Evolutionary conservation across 805 yeast species (phyloP), one percentile per base, ranked within the genome.

Genomic region (Suhomyces xylopsoci): DNA sequence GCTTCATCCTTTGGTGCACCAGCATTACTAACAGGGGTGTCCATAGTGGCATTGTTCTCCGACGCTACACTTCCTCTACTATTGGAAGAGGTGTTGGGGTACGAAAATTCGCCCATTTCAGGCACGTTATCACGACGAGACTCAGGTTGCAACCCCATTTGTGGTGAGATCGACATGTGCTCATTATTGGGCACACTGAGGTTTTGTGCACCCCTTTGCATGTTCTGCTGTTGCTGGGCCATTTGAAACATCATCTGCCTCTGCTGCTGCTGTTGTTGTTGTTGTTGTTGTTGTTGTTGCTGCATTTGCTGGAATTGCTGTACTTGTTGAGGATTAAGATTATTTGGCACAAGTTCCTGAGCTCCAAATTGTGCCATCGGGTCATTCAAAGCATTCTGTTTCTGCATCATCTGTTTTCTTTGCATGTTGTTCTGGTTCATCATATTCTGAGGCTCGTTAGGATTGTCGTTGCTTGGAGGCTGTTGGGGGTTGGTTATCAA

Each of bases 401-500:
- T 48, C 52, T 57, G 30, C 54, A 56, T 20, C 19, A 55, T 50
- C 34, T 66, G 59, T 56, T 59, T 45, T 59, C 63, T 49, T 40
- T 55, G 61, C 14, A 57, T 34, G 45, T 55, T 55, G 24, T 58
- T 54, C 36, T 54, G 60, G 48, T 52, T 55, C 41, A 52, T 59
- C 59, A 58, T 54, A 49, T 59, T 62, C 51, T 65, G 67, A 51
- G 63, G 62, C 19, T 65, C 68, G 40, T 52, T 58, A 17, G 62
- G 55, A 9, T 49, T 51, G 20, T 36, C 46, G 12, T 47, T 52
- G 17, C 12, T n/a, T n/a, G 48, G 53, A 17, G 28, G 47, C 19
- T 47, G 38, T 36, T 30, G 51, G 36, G 45, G 17, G 19, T 42
- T 42, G 19, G 30, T n/a, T 20, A 42, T 12, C 30, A 51, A 51